These are phyloP conservation scores for Groenewaldozyma auringiensis DNA, from an alignment of 1,139 yeast genomes.

Conservation along the genomic window DNA sequence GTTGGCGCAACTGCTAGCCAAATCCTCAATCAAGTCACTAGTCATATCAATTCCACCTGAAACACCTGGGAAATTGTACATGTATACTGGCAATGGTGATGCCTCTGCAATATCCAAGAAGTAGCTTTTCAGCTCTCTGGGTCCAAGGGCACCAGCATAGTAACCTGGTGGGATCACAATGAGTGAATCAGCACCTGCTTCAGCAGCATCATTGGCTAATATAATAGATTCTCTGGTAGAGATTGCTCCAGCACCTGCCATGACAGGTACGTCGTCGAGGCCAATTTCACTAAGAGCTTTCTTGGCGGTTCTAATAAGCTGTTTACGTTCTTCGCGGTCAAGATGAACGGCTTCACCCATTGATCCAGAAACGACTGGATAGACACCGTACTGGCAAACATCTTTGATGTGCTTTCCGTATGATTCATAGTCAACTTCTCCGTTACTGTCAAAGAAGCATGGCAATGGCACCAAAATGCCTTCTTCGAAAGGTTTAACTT, in stretches of 20 bases:
- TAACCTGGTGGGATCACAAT: constrained; percentile 39
- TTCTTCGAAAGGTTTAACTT: neutral
- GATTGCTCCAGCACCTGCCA: constrained; percentile 38
- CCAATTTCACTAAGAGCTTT: constrained; percentile 30
- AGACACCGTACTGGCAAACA: constrained; percentile 8
- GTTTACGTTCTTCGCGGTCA: constrained; percentile 35
- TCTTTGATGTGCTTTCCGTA: neutral
- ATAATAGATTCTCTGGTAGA: constrained; percentile 33
- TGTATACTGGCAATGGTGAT: constrained; percentile 37
- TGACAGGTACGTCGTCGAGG: constrained; percentile 28
- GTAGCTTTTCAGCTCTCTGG: constrained; percentile 36
- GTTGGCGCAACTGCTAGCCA: constrained; percentile 43
- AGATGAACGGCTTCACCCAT: constrained; percentile 41
- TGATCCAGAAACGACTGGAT: constrained; percentile 11
- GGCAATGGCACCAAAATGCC: constrained; percentile 4
- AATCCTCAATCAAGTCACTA: constrained; percentile 58
- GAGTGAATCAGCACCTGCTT: constrained; percentile 37
- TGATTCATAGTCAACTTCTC: constrained; percentile 4
- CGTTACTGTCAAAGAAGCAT: constrained; percentile 1
- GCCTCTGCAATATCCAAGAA: constrained; percentile 37
- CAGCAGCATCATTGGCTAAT: constrained; percentile 30
- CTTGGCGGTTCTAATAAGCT: constrained; percentile 30
- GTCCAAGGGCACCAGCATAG: constrained; percentile 35
- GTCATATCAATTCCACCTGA: constrained; percentile 44
- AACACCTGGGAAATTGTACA: constrained; percentile 43